Evolutionary conservation across 2,329 filamentous ascomycete genomes (phyloP).

Genomic region (Neofusicoccum sp.): DNA sequence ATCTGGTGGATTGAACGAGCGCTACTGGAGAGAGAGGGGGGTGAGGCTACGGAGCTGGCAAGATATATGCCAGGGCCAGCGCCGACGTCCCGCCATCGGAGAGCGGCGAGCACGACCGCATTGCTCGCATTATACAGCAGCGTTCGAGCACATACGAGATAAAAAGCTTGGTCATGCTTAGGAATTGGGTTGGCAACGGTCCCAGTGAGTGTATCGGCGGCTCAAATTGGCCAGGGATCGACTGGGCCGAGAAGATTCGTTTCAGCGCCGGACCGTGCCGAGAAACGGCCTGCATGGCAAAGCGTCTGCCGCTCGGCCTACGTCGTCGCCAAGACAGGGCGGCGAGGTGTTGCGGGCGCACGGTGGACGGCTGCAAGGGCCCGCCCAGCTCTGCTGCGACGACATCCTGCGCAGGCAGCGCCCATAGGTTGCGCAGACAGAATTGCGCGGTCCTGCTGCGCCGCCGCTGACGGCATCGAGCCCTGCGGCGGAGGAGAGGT

Average conservation of each 20-base stretch:
- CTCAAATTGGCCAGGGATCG: slow-evolving; percentile 9
- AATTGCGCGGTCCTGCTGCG: background rate
- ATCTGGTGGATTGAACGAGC: background rate
- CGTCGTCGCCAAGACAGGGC: slow-evolving; percentile 5
- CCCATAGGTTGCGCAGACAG: background rate
- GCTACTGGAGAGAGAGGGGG: background rate
- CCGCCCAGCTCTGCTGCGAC: too few relatives aligned
- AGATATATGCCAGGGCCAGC: background rate
- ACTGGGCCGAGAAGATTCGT: slow-evolving; percentile 5
- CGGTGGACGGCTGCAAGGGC: background rate
- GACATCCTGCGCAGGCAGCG: background rate
- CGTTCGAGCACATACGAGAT: slow-evolving; percentile 5
- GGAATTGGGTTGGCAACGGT: slow-evolving; percentile 3
- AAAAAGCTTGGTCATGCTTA: slow-evolving; percentile 14
- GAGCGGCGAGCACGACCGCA: background rate
- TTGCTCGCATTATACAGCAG: background rate
- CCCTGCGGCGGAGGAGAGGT: background rate
- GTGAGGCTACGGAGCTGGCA: background rate
- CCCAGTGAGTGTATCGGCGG: background rate
- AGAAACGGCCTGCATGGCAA: slow-evolving; percentile 4
- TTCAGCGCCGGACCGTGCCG: slow-evolving; percentile 18
- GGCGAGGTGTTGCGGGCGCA: background rate
- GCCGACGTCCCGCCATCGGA: slow-evolving; percentile 5
- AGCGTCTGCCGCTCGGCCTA: slow-evolving; percentile 11
- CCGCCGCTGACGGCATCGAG: background rate